Evolutionary conservation across 2,329 filamentous ascomycete species (phyloP).

Genomic region (Triangularia setosa): DNA sequence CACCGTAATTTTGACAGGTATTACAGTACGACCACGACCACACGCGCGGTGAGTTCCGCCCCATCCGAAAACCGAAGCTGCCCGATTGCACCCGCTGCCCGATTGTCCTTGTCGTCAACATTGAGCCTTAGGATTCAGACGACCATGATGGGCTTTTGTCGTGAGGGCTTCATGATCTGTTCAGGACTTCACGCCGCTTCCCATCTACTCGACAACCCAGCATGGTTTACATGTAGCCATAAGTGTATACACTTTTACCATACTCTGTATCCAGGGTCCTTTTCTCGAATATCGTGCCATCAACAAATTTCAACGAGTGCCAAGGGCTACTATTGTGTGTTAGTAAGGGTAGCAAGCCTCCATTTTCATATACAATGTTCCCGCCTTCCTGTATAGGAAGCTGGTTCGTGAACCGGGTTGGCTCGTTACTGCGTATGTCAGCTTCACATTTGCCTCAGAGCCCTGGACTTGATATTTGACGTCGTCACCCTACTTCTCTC

Average conservation of each 20-base stretch:
- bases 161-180: background rate
- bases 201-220: background rate
- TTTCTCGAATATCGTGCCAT: background rate
- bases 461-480: too few species aligned
- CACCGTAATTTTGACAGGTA: background rate
- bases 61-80: background rate
- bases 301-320: background rate
- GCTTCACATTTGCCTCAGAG: background rate
- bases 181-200: background rate
- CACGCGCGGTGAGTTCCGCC: background rate
- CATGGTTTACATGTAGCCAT: too few species aligned
- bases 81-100: background rate
- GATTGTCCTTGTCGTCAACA: background rate
- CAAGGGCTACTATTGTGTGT: background rate
- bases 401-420: background rate
- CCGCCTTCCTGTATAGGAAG: constrained; percentile 3
- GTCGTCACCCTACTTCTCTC: too few species aligned
- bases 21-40: background rate
- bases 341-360: background rate
- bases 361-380: background rate
- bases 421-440: background rate
- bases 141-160: background rate
- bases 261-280: background rate
- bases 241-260: background rate
- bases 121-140: background rate